phyloP scores from a whole-genome alignment of 495 filamentous ascomycete species.

The Sordaria brevicollis region DNA sequence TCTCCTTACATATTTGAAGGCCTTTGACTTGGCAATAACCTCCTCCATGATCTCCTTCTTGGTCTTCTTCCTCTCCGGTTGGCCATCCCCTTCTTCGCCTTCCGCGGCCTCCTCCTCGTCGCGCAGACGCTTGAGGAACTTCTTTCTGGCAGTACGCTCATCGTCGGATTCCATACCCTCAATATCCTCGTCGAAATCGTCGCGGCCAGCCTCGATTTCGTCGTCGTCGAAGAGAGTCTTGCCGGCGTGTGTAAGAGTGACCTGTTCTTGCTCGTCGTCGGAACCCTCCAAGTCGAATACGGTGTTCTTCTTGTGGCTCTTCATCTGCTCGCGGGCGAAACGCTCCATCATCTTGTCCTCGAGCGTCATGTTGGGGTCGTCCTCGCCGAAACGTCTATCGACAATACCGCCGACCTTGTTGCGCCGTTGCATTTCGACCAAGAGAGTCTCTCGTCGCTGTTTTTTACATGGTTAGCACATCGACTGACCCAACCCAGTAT shows the following conservation, averaged over 20 bases:
- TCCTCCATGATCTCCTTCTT: slow-evolving; percentile 96
- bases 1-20: slow-evolving; percentile 69
- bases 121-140: slow-evolving; percentile 49
- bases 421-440: slow-evolving; percentile 74
- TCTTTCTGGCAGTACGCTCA: slow-evolving; percentile 35
- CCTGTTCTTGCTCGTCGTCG: slow-evolving; percentile 53
- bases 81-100: slow-evolving; percentile 38
- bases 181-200: slow-evolving; percentile 65
- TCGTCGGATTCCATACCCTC: slow-evolving; percentile 44
- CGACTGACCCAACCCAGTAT: neutral
- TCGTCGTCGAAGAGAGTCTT: slow-evolving; percentile 52
- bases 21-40: slow-evolving; percentile 93
- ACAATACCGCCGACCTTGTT: slow-evolving; percentile 88
- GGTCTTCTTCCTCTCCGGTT: slow-evolving; percentile 75
- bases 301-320: slow-evolving; percentile 54
- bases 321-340: slow-evolving; percentile 76
- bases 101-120: slow-evolving; percentile 30
- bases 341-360: slow-evolving; percentile 89
- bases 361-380: slow-evolving; percentile 84
- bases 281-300: slow-evolving; percentile 88
- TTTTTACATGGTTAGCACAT: neutral
- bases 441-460: slow-evolving; percentile 65
- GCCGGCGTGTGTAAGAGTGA: slow-evolving; percentile 69
- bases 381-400: slow-evolving; percentile 91
- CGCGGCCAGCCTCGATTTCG: slow-evolving; percentile 26